Percentiles rank a stretch among this genome's conserved stretches.
Conservation (phyloP, 2,329 filamentous ascomycete genomes). For the Zymoseptoria pseudotritici region DNA sequence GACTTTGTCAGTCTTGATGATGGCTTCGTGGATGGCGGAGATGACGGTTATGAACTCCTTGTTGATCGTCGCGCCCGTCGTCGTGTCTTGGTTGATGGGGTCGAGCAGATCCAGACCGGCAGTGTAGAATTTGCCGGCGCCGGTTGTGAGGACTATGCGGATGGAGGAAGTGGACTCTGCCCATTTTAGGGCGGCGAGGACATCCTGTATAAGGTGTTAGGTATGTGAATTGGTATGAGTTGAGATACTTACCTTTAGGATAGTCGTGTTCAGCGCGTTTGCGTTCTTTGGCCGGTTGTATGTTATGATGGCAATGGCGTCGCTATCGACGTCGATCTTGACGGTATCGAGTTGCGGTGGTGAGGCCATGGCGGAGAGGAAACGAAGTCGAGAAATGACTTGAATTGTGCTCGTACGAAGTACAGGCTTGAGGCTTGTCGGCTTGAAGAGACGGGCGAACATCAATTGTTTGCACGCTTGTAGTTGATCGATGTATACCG, state of each 20-base stretch:
- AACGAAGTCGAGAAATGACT: neutral
- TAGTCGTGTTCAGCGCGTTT: constrained; percentile 15
- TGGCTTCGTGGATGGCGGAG: constrained; percentile 10
- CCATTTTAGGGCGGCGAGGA: constrained; percentile 16
- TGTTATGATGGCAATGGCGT: constrained; percentile 16
- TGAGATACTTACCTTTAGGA: constrained; percentile 1
- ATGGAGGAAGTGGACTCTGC: constrained; percentile 8
- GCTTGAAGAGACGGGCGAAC: neutral
- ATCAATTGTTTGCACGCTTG: neutral
- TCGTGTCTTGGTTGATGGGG: constrained; percentile 7
- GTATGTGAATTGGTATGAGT: neutral
- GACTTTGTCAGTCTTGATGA: constrained; percentile 17
- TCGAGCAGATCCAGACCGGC: constrained; percentile 19
- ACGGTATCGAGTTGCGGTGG: constrained; percentile 12
- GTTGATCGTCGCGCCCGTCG: constrained; percentile 11
- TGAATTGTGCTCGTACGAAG: neutral
- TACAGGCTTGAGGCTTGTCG: neutral
- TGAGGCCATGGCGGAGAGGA: constrained; percentile 10
- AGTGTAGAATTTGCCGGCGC: constrained; percentile 19
- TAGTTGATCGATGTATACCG: neutral
- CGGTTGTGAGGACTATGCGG: constrained; percentile 17
- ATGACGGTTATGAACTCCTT: constrained; percentile 13
- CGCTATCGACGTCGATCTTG: constrained; percentile 12
- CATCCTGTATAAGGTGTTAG: constrained; percentile 4
- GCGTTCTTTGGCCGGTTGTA: constrained; percentile 19